phyloP scores from a whole-genome alignment of 1,139 yeast genomes.

The Arxiozyma telluris region DNA sequence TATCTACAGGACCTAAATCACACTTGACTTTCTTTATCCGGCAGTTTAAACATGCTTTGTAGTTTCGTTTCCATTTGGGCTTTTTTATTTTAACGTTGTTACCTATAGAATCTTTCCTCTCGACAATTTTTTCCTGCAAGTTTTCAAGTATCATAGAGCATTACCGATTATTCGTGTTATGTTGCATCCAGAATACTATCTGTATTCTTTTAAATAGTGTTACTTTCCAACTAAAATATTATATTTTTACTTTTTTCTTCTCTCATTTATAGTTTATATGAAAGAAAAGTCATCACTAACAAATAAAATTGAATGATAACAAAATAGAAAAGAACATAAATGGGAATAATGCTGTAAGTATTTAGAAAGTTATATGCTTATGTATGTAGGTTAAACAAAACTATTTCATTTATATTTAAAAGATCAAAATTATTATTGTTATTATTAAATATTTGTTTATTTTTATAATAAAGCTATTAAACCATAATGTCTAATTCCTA shows the following conservation, averaged over 20 bases:
- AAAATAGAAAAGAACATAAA: neutral
- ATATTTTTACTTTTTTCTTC: neutral
- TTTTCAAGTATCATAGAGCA: neutral
- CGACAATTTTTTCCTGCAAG: no score
- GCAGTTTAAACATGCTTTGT: constrained; percentile 78
- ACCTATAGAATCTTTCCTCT: neutral
- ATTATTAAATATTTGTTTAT: no score
- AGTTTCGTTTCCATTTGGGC: constrained; percentile 44
- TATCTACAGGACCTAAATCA: constrained; percentile 67
- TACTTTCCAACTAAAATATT: no score
- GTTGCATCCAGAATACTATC: no score
- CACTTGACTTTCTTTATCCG: constrained; percentile 76
- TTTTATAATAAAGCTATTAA: neutral
- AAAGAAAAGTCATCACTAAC: neutral
- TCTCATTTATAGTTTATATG: no score
- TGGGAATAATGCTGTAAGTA: neutral
- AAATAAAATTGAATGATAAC: no score
- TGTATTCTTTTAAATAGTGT: neutral
- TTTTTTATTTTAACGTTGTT: neutral
- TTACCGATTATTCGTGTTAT: neutral
- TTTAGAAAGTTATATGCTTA: no score
- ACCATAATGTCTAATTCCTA: neutral
- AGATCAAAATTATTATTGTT: no score
- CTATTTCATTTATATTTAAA: no score
- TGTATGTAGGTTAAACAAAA: no score